Evolutionary conservation across 495 filamentous ascomycete species (phyloP), one percentile per base, ranked within the genome.

Genomic region (Stereocaulon alpinum): DNA sequence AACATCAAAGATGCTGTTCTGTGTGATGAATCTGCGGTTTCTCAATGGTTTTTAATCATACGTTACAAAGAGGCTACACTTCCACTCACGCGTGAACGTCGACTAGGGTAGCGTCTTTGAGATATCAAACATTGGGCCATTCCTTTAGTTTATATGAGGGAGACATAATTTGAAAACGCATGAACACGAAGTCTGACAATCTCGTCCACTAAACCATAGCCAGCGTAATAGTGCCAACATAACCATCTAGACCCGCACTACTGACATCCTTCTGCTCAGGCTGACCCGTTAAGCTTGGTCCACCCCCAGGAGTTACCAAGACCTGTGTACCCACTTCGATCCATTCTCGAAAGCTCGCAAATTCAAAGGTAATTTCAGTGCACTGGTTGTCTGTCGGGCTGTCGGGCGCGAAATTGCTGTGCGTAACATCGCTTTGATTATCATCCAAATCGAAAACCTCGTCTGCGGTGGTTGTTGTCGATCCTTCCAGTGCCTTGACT

Each of bases 291-390:
- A 71, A 69, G 51, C 72, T 65, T 6, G 68, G 63, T 6, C 68
- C 64, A 53, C 72, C 69, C 4, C 73, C 72, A 6, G 71, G 86
- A 80, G 89, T 84, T 6, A 97, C 76, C 55, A 98, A 73, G 24
- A 96, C 85, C 58, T 81, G 82, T 17, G 84, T 85, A 2, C 85
- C 92, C 12, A 88, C 63, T 70, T 95, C 88, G 43, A 96, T 75
- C 86, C 89, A 97, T 68, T 96, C 91, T 30, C 85, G 79, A 47
- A 81, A 85, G 6, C 82, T 82, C 14, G 87, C 72, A 56, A 98
- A 82, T 44, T 86, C 82, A 62, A 96, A 85, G 0, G 81, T 83
- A 40, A 95, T 86, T 63, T 86, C 76, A 10, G 85, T 76, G 53
- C 64, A 59, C 52, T 61, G 54, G 34, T 73, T 68, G 45, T 40